Percentiles rank a stretch among this genome's conserved stretches.
Evolutionary conservation across 2,329 filamentous ascomycete species (phyloP).

Genomic region (Lachnellula suecica): DNA sequence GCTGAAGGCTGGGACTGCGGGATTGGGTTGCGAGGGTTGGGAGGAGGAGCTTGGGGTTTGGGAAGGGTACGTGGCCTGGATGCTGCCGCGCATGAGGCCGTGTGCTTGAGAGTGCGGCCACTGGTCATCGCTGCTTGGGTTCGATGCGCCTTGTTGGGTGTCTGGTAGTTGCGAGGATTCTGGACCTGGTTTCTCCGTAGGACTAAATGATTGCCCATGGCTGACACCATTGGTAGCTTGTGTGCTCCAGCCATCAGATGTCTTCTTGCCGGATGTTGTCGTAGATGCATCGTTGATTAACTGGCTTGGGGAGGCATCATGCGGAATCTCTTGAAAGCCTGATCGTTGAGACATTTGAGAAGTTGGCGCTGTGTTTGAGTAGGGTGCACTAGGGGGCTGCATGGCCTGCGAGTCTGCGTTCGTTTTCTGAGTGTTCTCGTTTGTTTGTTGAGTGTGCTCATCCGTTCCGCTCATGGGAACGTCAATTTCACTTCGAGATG

Average conservation of each 20-base stretch:
- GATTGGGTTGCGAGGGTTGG: conserved; percentile 31
- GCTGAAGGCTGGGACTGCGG: conserved; percentile 39
- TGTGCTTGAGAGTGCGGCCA: conserved; percentile 61
- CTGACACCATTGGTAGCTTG: conserved; percentile 68
- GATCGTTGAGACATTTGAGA: conserved; percentile 62
- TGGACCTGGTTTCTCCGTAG: conserved; percentile 19
- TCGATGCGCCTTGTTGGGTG: conserved; percentile 39
- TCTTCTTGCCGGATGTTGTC: conserved; percentile 80
- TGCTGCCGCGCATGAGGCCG: conserved; percentile 43
- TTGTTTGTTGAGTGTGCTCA: conserved; percentile 36
- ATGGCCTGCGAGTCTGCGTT: conserved; percentile 44
- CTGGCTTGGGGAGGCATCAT: conserved; percentile 57
- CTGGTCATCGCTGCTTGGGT: conserved; percentile 49
- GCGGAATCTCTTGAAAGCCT: conserved; percentile 55
- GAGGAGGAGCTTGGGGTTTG: conserved; percentile 31
- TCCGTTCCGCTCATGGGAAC: conserved; percentile 53
- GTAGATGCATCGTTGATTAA: conserved; percentile 84
- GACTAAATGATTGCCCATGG: conserved; percentile 29
- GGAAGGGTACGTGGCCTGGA: conserved; percentile 25
- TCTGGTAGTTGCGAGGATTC: conserved; percentile 46
- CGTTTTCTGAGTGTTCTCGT: conserved; percentile 15
- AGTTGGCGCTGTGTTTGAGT: conserved; percentile 38
- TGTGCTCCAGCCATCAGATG: conserved; percentile 66
- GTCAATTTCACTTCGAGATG: conserved; percentile 48
- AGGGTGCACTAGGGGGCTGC: conserved; percentile 47